Evolutionary conservation across 495 filamentous ascomycete genomes (phyloP).

Genomic region (Baudoinia panamericana): DNA sequence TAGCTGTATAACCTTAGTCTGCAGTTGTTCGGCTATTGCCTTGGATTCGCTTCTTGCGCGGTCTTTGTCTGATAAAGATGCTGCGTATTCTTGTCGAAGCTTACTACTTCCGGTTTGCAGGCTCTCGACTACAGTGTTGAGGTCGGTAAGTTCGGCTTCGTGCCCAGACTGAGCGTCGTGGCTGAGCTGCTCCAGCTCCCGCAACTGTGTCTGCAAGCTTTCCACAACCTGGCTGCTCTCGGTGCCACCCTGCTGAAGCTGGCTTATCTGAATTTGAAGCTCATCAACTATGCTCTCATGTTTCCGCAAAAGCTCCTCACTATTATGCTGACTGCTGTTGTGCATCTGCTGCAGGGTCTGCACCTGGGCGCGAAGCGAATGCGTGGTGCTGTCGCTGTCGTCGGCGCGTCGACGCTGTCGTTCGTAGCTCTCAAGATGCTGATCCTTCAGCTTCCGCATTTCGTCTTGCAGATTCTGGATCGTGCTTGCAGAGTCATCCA

Average conservation of each 20-base stretch:
- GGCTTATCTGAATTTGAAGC: neutral
- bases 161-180: neutral
- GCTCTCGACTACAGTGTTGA: neutral
- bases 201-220: constrained; percentile 6
- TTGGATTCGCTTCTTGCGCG: neutral
- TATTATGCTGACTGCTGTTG: neutral
- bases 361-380: constrained; percentile 2
- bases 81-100: neutral
- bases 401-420: neutral
- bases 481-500: constrained; percentile 4
- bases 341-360: constrained; percentile 3
- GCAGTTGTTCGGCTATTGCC: constrained; percentile 5
- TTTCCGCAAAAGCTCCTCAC: neutral
- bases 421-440: neutral
- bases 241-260: constrained; percentile 1
- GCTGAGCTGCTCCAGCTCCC: constrained; percentile 3
- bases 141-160: neutral
- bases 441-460: constrained; percentile 1
- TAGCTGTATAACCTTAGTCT: constrained; percentile 3
- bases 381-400: neutral
- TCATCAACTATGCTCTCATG: neutral
- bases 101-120: neutral
- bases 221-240: constrained; percentile 4
- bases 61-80: neutral
- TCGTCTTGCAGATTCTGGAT: constrained; percentile 1